phyloP scores from a whole-genome alignment of 2,329 filamentous ascomycete genomes.

The Colletotrichum liaoningense region DNA sequence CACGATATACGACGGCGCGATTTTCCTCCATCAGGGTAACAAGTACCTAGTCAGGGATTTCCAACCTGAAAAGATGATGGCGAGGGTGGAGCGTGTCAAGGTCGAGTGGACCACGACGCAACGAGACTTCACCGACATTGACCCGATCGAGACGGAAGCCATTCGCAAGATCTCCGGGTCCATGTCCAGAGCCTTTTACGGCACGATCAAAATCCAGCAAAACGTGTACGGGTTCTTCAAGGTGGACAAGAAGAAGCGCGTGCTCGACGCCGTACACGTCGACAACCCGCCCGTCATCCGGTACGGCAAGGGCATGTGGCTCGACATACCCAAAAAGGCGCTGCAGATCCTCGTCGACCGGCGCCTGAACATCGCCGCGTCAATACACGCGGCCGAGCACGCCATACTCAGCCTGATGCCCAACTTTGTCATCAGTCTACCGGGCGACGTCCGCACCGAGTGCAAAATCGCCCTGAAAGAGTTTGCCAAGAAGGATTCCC shows the following conservation, averaged over 20 bases:
- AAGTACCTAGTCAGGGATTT: constrained; percentile 94
- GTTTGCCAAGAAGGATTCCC: constrained; percentile 76
- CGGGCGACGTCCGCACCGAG: constrained; percentile 92
- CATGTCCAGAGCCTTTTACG: constrained; percentile 81
- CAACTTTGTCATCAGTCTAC: constrained; percentile 89
- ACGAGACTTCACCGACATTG: constrained; percentile 93
- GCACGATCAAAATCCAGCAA: constrained; percentile 85
- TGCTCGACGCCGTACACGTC: constrained; percentile 92
- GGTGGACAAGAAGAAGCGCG: constrained; percentile 84
- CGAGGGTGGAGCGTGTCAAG: constrained; percentile 87
- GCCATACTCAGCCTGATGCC: constrained; percentile 88
- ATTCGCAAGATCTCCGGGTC: constrained; percentile 77
- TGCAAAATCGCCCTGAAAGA: constrained; percentile 93
- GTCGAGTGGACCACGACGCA: constrained; percentile 97
- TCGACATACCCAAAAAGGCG: constrained; percentile 85
- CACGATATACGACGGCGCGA: constrained; percentile 95
- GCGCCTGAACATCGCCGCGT: constrained; percentile 83
- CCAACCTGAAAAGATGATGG: constrained; percentile 81
- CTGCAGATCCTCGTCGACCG: constrained; percentile 81
- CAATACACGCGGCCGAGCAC: constrained; percentile 95
- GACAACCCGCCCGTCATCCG: constrained; percentile 93
- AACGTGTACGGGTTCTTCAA: constrained; percentile 98
- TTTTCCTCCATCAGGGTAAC: constrained; percentile 95
- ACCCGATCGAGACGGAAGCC: constrained; percentile 90
- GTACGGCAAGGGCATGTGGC: constrained; percentile 91